These are phyloP conservation scores for Talaromyces albobiverticillius DNA, from an alignment of 2,329 filamentous ascomycete genomes.

Conservation along the genomic window DNA sequence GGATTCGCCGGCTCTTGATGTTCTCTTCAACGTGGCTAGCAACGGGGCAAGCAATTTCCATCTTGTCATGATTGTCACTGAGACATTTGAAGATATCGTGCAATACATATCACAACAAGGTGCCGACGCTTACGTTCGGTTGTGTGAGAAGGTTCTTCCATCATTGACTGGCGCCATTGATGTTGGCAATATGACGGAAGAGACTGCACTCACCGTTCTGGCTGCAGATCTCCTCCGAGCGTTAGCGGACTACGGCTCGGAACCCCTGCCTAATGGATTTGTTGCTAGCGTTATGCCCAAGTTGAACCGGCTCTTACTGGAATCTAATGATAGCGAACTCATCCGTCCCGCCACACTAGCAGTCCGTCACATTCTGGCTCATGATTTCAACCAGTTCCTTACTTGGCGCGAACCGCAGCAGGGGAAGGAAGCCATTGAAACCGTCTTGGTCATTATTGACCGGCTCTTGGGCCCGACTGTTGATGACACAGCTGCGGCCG, in stretches of 20 bases:
- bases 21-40: constrained; percentile 86
- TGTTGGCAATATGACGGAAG: constrained; percentile 78
- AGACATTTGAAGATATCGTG: constrained; percentile 88
- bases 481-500: constrained; percentile 92
- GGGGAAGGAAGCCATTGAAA: constrained; percentile 79
- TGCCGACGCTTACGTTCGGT: constrained; percentile 66
- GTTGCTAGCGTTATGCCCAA: constrained; percentile 84
- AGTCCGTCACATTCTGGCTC: constrained; percentile 82
- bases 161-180: constrained; percentile 87
- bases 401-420: constrained; percentile 74
- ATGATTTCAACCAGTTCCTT: constrained; percentile 87
- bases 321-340: constrained; percentile 81
- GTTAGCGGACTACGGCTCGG: constrained; percentile 75
- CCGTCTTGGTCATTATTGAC: constrained; percentile 88
- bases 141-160: constrained; percentile 84
- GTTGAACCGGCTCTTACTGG: constrained; percentile 75
- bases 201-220: constrained; percentile 74
- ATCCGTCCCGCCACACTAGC: constrained; percentile 81
- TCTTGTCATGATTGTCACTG: constrained; percentile 79
- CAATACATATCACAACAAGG: constrained; percentile 63
- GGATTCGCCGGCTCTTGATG: constrained; percentile 66
- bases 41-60: constrained; percentile 89
- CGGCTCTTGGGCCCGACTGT: constrained; percentile 77
- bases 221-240: constrained; percentile 81
- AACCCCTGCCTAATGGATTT: constrained; percentile 83